phyloP scores from a whole-genome alignment of 805 yeast species.

The Starmerella potacharoeniae region DNA sequence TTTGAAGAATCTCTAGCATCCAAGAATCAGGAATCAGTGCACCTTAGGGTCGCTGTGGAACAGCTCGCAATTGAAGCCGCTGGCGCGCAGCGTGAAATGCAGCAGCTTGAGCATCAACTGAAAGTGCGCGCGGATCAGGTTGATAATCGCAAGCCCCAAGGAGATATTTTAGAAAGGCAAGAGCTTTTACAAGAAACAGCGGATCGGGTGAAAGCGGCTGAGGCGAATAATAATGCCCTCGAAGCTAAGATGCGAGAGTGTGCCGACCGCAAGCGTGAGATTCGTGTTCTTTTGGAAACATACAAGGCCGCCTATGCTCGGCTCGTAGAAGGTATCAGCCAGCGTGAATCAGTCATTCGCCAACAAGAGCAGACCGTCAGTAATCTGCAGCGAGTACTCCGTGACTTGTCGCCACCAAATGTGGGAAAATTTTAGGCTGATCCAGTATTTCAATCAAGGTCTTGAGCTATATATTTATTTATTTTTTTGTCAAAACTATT shows the following conservation, averaged over 20 bases:
- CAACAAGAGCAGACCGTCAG: background rate
- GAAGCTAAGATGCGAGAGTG: background rate
- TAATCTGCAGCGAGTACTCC: background rate
- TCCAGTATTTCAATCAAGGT: no score
- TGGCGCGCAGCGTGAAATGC: background rate
- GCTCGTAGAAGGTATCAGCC: background rate
- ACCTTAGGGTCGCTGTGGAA: background rate
- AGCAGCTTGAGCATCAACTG: background rate
- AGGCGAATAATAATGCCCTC: background rate
- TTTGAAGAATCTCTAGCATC: background rate
- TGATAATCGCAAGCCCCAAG: background rate
- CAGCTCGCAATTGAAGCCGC: background rate
- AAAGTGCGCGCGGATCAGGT: background rate
- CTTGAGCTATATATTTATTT: background rate
- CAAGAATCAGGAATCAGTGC: background rate
- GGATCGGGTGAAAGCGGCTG: background rate
- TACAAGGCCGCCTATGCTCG: constrained; percentile 1
- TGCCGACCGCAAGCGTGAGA: constrained; percentile 2
- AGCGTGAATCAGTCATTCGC: background rate
- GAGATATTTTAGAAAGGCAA: background rate
- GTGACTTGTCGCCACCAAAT: background rate
- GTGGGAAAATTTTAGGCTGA: background rate
- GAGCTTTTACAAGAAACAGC: background rate
- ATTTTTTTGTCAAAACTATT: background rate
- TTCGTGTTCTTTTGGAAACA: background rate